A percentile compares a stretch with the other conserved stretches of the same genome.
phyloP scores from a whole-genome alignment of 208 protist species.

The Lotmaria passim region DNA sequence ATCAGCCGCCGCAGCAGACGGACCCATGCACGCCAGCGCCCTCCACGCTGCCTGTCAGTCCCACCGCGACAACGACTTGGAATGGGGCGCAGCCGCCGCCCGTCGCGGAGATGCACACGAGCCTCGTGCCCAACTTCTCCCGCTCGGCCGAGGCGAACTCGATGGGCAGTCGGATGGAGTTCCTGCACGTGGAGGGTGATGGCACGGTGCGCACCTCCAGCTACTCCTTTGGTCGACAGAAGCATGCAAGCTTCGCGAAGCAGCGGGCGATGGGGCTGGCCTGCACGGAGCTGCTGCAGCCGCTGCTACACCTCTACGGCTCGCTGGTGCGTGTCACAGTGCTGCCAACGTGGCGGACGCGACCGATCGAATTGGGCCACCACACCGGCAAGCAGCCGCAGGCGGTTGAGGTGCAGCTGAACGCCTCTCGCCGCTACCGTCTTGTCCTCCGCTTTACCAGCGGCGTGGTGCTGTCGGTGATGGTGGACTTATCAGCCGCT shows the following conservation, averaged over 20 bases:
- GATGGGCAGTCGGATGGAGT: slow-evolving; percentile 63
- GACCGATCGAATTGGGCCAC: slow-evolving; percentile 66
- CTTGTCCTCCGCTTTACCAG: slow-evolving; percentile 64
- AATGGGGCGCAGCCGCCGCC: slow-evolving; percentile 20
- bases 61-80: slow-evolving; percentile 20
- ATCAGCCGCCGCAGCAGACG: not conserved
- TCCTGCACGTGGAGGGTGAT: slow-evolving; percentile 72
- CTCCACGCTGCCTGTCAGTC: slow-evolving; percentile 7
- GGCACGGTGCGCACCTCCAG: slow-evolving; percentile 73
- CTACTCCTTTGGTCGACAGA: slow-evolving; percentile 69
- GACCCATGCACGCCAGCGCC: slow-evolving; percentile 1
- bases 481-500: slow-evolving; percentile 61
- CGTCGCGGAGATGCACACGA: slow-evolving; percentile 40
- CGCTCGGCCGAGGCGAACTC: slow-evolving; percentile 40
- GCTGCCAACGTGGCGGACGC: slow-evolving; percentile 60
- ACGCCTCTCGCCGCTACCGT: slow-evolving; percentile 59
- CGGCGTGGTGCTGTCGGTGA: slow-evolving; percentile 66
- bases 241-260: slow-evolving; percentile 64
- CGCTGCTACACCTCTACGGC: slow-evolving; percentile 63
- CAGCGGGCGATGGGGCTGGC: slow-evolving; percentile 50
- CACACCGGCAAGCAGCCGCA: slow-evolving; percentile 49
- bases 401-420: slow-evolving; percentile 49
- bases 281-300: slow-evolving; percentile 51
- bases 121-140: slow-evolving; percentile 60
- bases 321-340: slow-evolving; percentile 44